phyloP scores from a whole-genome alignment of 805 yeast genomes.

The Metschnikowia aberdeeniae region DNA sequence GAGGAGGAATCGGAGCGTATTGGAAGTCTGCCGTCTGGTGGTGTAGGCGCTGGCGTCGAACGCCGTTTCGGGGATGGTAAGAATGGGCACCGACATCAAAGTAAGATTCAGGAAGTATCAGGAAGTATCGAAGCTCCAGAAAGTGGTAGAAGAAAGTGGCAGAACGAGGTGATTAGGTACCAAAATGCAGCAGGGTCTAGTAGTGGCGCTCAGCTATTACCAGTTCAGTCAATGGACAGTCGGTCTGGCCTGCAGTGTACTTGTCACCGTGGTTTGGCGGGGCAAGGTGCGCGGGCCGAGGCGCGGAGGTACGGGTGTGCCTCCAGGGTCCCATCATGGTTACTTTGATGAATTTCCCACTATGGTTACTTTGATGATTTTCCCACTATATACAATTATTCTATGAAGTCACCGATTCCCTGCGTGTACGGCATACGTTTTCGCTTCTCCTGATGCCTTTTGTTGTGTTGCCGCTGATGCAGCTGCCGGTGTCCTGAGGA shows the following conservation, averaged over 20 bases:
- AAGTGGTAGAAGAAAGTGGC: no score
- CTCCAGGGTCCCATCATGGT: background rate
- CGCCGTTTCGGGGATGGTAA: constrained; percentile 41
- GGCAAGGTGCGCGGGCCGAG: constrained; percentile 6
- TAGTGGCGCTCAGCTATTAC: no score
- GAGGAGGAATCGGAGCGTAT: constrained; percentile 25
- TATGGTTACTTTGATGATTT: no score
- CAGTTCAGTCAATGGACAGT: no score
- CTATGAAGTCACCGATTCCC: constrained; percentile 26
- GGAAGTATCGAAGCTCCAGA: no score
- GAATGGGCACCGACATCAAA: constrained; percentile 25
- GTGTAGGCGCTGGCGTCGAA: constrained; percentile 29
- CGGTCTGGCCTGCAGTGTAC: background rate
- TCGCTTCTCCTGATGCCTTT: constrained; percentile 1
- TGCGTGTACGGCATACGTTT: constrained; percentile 18
- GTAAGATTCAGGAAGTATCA: background rate
- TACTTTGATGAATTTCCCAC: no score
- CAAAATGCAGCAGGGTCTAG: no score
- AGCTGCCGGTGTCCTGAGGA: constrained; percentile 7
- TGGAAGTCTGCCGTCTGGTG: constrained; percentile 19
- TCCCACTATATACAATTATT: constrained; percentile 13
- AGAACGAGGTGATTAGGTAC: no score
- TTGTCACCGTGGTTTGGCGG: background rate
- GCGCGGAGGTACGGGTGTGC: constrained; percentile 12
- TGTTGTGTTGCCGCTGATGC: background rate